Evolutionary conservation across 768 basidiomycete genomes (phyloP), one percentile per base, ranked within the genome.

Genomic region (Dioszegia crocea): DNA sequence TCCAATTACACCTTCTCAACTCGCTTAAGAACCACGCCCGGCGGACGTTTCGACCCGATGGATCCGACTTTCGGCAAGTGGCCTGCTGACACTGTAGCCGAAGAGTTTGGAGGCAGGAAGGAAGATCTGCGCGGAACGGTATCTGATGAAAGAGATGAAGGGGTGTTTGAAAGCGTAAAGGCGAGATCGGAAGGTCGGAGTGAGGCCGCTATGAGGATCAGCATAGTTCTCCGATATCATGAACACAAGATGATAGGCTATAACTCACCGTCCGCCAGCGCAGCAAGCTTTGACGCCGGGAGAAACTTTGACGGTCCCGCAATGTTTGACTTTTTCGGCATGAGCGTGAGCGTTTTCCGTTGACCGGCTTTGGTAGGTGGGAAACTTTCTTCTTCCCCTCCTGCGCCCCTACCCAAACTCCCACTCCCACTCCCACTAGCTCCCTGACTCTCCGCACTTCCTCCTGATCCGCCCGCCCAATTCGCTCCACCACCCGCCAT

Each of bases 151-250:
- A 33, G 6, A 33, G 33, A 6, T 14, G 33, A 14, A 14, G 24
- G 27, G 6, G 47, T 17, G n/a, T 16, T 27, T 29, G 27, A 12
- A 11, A 48, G 47, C 12, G 47, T 29, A 27, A 16, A 29, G 24
- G 29, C 27, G 14, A 48, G 47, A 31, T 48, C 47, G 27, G 47
- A 48, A 3, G 47, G 47, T 48, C 47, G 47, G 17, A 48, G 47
- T 6, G 40, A 17, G 8, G 12, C 40, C 40, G 12, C 40, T 41
- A 17, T 6, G n/a, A 9, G 12, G 8, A 6, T 41, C 40, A 41
- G 40, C 40, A 36, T 16, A n/a, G n/a, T n/a, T n/a, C 14, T 14
- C 33, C 6, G 33, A 14, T 33, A 6, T 14, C 33, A 14, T 33
- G 33, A 6, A 33, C 8, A 6, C 33, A 14, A 33, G 33, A 6